Percentiles rank a stretch among this genome's conserved stretches.
Evolutionary conservation across 768 basidiomycete genomes (phyloP).

Genomic region (Lactarius evosmus): DNA sequence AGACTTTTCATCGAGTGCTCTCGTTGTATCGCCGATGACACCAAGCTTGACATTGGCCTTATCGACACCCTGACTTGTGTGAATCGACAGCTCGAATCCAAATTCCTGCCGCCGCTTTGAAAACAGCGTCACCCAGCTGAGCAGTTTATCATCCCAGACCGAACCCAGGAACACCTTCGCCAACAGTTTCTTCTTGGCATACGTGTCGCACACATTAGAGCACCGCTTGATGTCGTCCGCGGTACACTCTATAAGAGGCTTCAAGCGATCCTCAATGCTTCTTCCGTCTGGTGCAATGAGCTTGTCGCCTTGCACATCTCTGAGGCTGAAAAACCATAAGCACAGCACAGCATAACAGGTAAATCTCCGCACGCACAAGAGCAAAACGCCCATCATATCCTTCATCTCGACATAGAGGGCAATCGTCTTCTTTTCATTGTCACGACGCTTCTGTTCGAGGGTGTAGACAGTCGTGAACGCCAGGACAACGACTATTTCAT

Average conservation of each 20-base stretch:
- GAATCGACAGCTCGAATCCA: conserved; percentile 33
- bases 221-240: conserved; percentile 36
- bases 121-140: conserved; percentile 31
- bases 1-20: conserved; percentile 28
- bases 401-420: conserved; percentile 49
- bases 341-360: not conserved
- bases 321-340: conserved; percentile 31
- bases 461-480: conserved; percentile 50
- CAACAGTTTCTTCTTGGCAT: conserved; percentile 33
- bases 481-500: conserved; percentile 41
- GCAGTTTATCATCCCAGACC: conserved; percentile 33
- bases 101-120: conserved; percentile 30
- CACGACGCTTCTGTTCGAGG: conserved; percentile 46
- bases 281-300: conserved; percentile 35
- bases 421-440: conserved; percentile 50
- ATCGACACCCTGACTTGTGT: conserved; percentile 29
- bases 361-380: conserved; percentile 9
- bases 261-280: conserved; percentile 37
- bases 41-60: conserved; percentile 22
- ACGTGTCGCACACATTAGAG: conserved; percentile 37
- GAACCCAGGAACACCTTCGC: conserved; percentile 33
- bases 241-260: conserved; percentile 31
- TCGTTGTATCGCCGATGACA: not conserved
- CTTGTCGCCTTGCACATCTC: conserved; percentile 33
- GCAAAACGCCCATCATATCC: conserved; percentile 41